A percentile compares a stretch with the other conserved stretches of the same genome.
phyloP scores from a whole-genome alignment of 2,329 filamentous ascomycete genomes.

The Aspergillus oerlinghausenensis region DNA sequence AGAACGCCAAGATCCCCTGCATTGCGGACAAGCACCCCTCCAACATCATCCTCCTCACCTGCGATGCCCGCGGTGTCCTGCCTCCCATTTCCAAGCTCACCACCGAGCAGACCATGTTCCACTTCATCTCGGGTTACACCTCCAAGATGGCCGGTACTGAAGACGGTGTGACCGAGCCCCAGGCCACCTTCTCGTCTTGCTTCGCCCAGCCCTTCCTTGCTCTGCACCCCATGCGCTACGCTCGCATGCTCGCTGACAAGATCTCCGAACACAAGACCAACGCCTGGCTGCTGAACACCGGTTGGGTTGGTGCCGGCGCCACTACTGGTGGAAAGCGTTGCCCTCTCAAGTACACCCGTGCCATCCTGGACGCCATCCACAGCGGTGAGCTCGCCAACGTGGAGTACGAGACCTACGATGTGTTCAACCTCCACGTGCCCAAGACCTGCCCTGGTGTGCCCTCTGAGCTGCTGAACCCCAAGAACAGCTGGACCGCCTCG shows the following conservation, averaged over 20 bases:
- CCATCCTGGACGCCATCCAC: constrained; percentile 98
- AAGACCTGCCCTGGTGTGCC: constrained; percentile 86
- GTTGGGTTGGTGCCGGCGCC: constrained; percentile 90
- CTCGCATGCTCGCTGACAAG: constrained; percentile 97
- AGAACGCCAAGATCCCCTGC: constrained; percentile 98
- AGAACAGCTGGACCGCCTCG: constrained; percentile 83
- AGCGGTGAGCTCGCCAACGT: constrained; percentile 88
- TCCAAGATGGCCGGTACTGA: constrained; percentile 99
- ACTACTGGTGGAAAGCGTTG: constrained; percentile 92
- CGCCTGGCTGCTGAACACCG: constrained; percentile 97
- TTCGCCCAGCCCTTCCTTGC: constrained; percentile 99
- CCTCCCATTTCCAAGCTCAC: constrained; percentile 97
- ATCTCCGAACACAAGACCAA: constrained; percentile 92
- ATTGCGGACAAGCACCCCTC: constrained; percentile 78
- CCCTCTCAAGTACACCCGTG: constrained; percentile 97
- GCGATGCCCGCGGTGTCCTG: constrained; percentile 93
- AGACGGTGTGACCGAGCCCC: constrained; percentile 92
- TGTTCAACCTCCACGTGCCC: constrained; percentile 96
- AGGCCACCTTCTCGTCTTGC: constrained; percentile 98
- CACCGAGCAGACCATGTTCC: constrained; percentile 97
- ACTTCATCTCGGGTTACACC: constrained; percentile 99
- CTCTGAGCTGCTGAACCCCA: constrained; percentile 87
- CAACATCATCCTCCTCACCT: constrained; percentile 98
- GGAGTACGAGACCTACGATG: constrained; percentile 91
- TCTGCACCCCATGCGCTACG: constrained; percentile 98